Percentiles rank a stretch among this genome's conserved stretches.
Conservation (phyloP, 1,139 yeast genomes). For the Nakaseomyces kungkrabaensis region DNA sequence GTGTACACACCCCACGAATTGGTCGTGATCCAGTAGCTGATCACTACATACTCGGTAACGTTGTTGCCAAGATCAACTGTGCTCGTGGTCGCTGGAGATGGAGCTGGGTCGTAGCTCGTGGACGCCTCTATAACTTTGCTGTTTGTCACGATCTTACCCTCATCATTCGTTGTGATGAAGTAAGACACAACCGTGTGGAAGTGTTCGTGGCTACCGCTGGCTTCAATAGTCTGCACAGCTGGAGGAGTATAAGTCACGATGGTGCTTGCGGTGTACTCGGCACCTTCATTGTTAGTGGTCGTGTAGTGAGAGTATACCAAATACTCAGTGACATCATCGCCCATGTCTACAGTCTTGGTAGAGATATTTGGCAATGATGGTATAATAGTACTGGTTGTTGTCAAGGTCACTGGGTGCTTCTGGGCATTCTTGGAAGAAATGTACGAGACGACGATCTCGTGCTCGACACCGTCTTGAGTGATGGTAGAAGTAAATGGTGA, state of each 20-base stretch:
- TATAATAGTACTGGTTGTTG: neutral
- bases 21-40: neutral
- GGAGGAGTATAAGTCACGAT: neutral
- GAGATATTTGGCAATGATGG: neutral
- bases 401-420: neutral
- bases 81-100: neutral
- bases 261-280: neutral
- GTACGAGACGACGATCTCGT: neutral
- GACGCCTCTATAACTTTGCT: neutral
- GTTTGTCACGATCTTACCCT: neutral
- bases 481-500: neutral
- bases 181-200: neutral
- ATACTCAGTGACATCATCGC: neutral
- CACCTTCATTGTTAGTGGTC: neutral
- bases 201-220: neutral
- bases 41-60: neutral
- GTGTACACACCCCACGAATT: conserved; percentile 1
- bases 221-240: neutral
- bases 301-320: neutral
- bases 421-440: neutral
- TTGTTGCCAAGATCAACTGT: neutral
- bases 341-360: neutral
- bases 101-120: neutral
- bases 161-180: neutral
- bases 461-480: neutral